phyloP scores from a whole-genome alignment of 1,284 basidiomycete species.

The Coniophora puteana region DNA sequence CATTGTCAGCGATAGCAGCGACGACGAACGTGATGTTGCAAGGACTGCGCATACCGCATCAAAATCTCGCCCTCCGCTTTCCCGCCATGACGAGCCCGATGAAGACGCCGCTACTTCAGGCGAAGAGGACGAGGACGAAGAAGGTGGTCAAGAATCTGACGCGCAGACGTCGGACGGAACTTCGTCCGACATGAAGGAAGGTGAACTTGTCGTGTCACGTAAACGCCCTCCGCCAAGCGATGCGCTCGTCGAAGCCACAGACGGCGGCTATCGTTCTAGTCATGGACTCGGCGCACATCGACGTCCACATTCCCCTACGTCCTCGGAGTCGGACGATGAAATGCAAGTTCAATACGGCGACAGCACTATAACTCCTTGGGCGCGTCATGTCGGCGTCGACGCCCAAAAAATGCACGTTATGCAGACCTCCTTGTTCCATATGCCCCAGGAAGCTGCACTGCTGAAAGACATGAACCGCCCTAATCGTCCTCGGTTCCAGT shows the following conservation, averaged over 20 bases:
- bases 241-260: constrained; percentile 46
- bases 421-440: constrained; percentile 83
- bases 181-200: constrained; percentile 47
- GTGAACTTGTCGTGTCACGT: constrained; percentile 34
- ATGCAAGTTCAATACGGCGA: constrained; percentile 14
- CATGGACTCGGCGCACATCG: too few species aligned
- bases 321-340: constrained; percentile 32
- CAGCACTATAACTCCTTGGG: constrained; percentile 50
- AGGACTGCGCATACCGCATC: too few species aligned
- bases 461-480: constrained; percentile 47
- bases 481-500: constrained; percentile 33
- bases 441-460: constrained; percentile 64
- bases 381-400: constrained; percentile 69
- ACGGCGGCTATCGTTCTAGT: constrained; percentile 40
- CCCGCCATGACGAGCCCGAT: constrained; percentile 18
- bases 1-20: constrained; percentile 36
- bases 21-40: constrained; percentile 34
- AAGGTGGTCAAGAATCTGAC: constrained; percentile 21
- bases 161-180: constrained; percentile 35
- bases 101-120: constrained; percentile 12
- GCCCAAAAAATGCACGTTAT: constrained; percentile 86
- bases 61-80: constrained; percentile 14
- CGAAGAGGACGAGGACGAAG: constrained; percentile 29
- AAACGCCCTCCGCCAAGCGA: constrained; percentile 29
- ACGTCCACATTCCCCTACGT: constrained; percentile 29